Percentiles rank a stretch among this genome's conserved stretches.
Evolutionary conservation across 495 filamentous ascomycete species (phyloP).

Genomic region (Penicillium manginii): DNA sequence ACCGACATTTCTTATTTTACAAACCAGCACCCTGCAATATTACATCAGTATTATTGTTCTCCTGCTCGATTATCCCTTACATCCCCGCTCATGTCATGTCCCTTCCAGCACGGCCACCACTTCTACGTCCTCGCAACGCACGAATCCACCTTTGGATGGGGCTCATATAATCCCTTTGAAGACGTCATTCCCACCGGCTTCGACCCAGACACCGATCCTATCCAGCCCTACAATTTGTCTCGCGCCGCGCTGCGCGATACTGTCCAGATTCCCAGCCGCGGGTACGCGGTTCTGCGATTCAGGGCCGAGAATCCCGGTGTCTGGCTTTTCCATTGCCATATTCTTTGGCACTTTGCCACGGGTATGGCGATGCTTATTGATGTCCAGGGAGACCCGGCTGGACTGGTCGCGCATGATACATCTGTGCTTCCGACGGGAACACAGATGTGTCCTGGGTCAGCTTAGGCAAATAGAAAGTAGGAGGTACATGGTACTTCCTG

Average conservation of each 20-base stretch:
- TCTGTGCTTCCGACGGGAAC: background rate
- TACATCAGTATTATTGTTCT: background rate
- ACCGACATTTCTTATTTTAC: background rate
- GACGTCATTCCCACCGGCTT: constrained; percentile 34
- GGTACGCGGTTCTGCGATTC: constrained; percentile 67
- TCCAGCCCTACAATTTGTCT: constrained; percentile 43
- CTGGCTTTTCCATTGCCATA: constrained; percentile 65
- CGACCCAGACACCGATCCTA: constrained; percentile 1
- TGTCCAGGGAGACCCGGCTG: constrained; percentile 29
- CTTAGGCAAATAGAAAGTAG: too few species aligned
- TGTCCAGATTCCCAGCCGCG: constrained; percentile 57
- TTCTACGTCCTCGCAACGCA: constrained; percentile 70
- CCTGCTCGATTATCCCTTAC: background rate
- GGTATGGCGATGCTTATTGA: constrained; percentile 51
- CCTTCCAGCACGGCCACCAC: constrained; percentile 80
- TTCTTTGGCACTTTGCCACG: constrained; percentile 64
- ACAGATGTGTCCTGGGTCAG: constrained; percentile 1
- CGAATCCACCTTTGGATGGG: constrained; percentile 39
- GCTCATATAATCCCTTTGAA: constrained; percentile 50
- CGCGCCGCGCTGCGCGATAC: constrained; percentile 55
- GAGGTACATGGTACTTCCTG: background rate
- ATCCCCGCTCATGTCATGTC: background rate
- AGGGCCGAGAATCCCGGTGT: constrained; percentile 67
- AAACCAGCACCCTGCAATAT: background rate
- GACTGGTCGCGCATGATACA: constrained; percentile 22